phyloP scores from a whole-genome alignment of 2,329 filamentous ascomycete genomes.

The Botrytis squamosa region DNA sequence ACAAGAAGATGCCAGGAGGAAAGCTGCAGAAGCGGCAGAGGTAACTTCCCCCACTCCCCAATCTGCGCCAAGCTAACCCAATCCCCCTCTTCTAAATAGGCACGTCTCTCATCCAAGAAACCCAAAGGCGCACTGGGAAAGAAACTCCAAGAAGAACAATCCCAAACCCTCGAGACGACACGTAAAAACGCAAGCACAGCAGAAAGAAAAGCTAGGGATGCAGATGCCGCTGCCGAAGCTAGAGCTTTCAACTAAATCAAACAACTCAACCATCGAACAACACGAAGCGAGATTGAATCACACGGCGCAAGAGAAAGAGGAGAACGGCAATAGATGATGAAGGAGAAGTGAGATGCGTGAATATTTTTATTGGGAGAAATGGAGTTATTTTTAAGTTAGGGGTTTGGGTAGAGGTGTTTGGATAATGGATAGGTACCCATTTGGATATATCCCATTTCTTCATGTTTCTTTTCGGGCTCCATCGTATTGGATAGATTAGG shows the following conservation, averaged over 20 bases:
- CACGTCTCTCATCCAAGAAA: neutral
- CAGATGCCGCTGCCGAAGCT: constrained; percentile 60
- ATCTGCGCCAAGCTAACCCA: neutral
- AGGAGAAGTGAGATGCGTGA: neutral
- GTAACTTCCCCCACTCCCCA: neutral
- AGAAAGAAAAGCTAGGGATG: constrained; percentile 60
- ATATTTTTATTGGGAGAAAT: neutral
- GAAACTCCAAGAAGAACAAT: constrained; percentile 73
- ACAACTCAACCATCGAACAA: neutral
- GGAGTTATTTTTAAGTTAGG: neutral
- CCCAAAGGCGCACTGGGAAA: constrained; percentile 52
- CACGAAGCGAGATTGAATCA: neutral
- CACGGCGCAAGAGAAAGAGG: neutral
- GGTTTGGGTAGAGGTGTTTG: neutral
- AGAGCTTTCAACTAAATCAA: constrained; percentile 58
- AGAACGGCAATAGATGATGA: neutral
- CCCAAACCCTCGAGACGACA: constrained; percentile 66
- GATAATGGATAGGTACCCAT: neutral
- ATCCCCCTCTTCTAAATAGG: neutral
- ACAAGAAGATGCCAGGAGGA: constrained; percentile 53
- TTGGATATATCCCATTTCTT: neutral
- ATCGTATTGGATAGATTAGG: neutral
- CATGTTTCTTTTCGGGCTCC: neutral
- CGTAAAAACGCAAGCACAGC: constrained; percentile 66
- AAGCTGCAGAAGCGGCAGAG: constrained; percentile 75